Base-by-base conservation (phyloP, 2,329 filamentous ascomycete genomes). In the Exophiala alcalophila region DNA sequence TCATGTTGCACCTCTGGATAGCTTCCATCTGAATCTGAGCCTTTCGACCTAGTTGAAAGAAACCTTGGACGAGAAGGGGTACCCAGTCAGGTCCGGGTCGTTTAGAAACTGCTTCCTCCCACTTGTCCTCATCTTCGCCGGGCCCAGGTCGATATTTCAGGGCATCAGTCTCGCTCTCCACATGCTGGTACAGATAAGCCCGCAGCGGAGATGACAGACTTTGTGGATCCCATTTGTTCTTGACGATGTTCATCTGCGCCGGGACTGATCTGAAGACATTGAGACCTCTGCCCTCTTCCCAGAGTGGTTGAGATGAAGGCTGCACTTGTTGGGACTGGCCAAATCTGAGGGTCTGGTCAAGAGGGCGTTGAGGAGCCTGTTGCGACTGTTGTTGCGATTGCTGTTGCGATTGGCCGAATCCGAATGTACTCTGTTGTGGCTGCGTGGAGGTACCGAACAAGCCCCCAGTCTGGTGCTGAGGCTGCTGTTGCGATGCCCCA, bases 101-200 rank as follows among this genome's bases (percentile, higher is more conserved):
- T 54, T 78, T 73, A 23, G 72, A 69, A 31, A 83, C 61, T 11
- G 80, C 80, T 51, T 81, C 77, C 57, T 83, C 80, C 79, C 79
- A 83, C 57, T 78, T 78, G 34, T 68, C 65, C 50, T 77, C 74
- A 49, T 81, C 75, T 49, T 83, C 80, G 39, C 72, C 69, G 2
- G 70, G 61, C 6, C 71, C 66, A 2, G 78, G 78, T 47, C 76
- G 72, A 60, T 77, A 83, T 65, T 80, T 82, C 5, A 79, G 77
- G 1, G 76, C 78, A 45, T 71, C 65, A 12, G 78, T 75, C 31
- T 79, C 72, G 20, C 34, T 51, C 32, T 72, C 70, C 36, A 80
- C 78, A 12, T 74, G 65, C 58, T 82, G 82, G 62, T 83, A 83
- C 52, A 83, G 71, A 59, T 83, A 83, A 30, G 74, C 65, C 49